Base-by-base conservation (phyloP, 768 basidiomycete species). In the Aureoboletus auriporus region DNA sequence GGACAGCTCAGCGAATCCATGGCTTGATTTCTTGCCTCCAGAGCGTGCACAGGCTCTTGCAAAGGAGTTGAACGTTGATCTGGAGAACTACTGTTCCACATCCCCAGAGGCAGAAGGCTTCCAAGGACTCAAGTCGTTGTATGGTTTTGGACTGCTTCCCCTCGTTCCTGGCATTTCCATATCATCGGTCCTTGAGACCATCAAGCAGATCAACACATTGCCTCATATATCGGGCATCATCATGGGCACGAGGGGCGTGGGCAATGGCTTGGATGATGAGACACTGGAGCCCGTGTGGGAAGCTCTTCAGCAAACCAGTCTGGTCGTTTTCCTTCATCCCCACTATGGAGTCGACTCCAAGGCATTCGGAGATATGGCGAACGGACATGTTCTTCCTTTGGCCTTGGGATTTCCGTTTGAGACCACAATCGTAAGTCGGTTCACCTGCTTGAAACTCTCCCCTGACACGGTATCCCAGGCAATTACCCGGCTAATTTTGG, bases 321-420 rank as follows among this genome's bases (percentile, higher is more conserved):
- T 94, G 8, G 84, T 89, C 17, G 79, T 87, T 17, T 93, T 93
- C 70, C 64, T 93, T 28, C 90, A 92, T 57, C 90, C 89, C 8
- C 91, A 93, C 63, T 93, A 93, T 61, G 88, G 89, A 10, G 78
- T 93, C 20, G 84, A 84, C 56, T 68, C 69, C n/a, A 76, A 76
- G 39, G 80, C 79, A 4, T 93, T 87, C 77, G 90, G 90, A 1
- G 76, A 82, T 47, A 79, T 73, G 51, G 77, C 83, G 36, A 93
- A 93, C 55, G 92, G 92, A 0, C 92, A 93, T 54, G 92, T 92
- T 34, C 78, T 94, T 27, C 86, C 90, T 3, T 77, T 93, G 44
- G 88, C 89, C 1, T 75, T 92, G 13, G 91, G 92, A 1, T 93
- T 94, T 67, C 91, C 91, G 3, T 86, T 93, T 58, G 92, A 93